These are phyloP conservation scores for Akanthomyces muscarius DNA, from an alignment of 2,329 filamentous ascomycete species.

Conservation along the genomic window DNA sequence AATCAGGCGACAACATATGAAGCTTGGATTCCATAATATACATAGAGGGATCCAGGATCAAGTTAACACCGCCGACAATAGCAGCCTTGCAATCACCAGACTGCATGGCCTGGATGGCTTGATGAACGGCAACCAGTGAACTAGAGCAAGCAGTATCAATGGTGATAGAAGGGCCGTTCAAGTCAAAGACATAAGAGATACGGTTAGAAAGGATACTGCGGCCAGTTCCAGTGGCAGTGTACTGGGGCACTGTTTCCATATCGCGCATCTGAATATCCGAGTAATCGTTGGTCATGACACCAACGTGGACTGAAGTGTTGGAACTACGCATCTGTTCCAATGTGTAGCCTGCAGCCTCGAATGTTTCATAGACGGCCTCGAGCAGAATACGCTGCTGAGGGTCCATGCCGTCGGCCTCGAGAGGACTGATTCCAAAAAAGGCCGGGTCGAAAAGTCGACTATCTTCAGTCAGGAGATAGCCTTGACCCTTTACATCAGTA, in stretches of 20 bases:
- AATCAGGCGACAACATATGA: slow-evolving; percentile 31
- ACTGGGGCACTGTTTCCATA: slow-evolving; percentile 7
- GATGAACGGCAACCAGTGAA: slow-evolving; percentile 44
- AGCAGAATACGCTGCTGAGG: slow-evolving; percentile 29
- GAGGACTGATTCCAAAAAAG: slow-evolving; percentile 43
- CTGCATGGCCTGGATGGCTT: slow-evolving; percentile 43
- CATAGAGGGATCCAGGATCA: slow-evolving; percentile 6
- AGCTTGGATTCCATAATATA: slow-evolving; percentile 39
- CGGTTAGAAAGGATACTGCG: slow-evolving; percentile 39
- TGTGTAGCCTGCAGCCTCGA: neutral
- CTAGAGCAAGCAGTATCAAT: slow-evolving; percentile 48
- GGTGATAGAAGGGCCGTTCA: slow-evolving; percentile 47
- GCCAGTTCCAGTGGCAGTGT: slow-evolving; percentile 3
- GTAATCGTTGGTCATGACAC: slow-evolving; percentile 28
- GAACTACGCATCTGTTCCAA: slow-evolving; percentile 13
- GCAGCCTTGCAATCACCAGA: slow-evolving; percentile 41
- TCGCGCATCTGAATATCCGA: slow-evolving; percentile 26
- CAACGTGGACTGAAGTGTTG: slow-evolving; percentile 21
- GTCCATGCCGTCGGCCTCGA: slow-evolving; percentile 37
- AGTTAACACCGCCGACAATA: slow-evolving; percentile 26
- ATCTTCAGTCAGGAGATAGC: no score
- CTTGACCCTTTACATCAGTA: no score
- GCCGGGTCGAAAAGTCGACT: slow-evolving; percentile 37
- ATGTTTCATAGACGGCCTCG: slow-evolving; percentile 28
- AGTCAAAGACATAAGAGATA: slow-evolving; percentile 49